phyloP scores from a whole-genome alignment of 441 rosid species.

The Syzygium syzygioides region DNA sequence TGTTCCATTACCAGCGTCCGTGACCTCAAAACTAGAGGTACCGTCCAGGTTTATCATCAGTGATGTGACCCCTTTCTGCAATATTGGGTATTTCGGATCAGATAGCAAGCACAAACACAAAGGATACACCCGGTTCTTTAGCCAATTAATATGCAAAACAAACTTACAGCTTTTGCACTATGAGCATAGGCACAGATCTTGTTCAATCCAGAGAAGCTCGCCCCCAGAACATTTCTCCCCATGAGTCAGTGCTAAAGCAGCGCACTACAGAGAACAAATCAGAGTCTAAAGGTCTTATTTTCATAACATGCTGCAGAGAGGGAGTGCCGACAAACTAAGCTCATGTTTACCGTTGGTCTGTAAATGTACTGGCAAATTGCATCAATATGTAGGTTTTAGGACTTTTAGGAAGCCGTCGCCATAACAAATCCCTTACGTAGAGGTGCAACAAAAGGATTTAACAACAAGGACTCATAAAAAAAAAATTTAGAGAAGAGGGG shows the following conservation, averaged over 20 bases:
- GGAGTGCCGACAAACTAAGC: neutral
- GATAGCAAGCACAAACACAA: neutral
- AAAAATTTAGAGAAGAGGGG: neutral
- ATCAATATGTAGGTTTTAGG: neutral
- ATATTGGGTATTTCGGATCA: conserved; percentile 10
- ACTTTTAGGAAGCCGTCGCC: neutral
- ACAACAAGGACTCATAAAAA: neutral
- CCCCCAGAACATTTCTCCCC: conserved; percentile 61
- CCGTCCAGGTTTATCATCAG: conserved; percentile 75
- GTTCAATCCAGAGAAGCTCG: conserved; percentile 58
- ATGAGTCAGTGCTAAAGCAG: conserved; percentile 76
- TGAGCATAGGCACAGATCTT: conserved; percentile 68
- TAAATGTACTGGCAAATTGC: neutral
- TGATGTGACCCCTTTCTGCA: conserved; percentile 67
- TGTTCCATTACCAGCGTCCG: conserved; percentile 3
- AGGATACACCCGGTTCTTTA: neutral
- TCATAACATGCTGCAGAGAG: neutral
- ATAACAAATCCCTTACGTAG: neutral
- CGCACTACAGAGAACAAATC: conserved; percentile 45
- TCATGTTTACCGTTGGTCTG: neutral
- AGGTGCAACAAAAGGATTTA: neutral
- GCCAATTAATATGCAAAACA: neutral
- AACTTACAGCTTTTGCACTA: conserved; percentile 71
- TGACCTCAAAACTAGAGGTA: conserved; percentile 37
- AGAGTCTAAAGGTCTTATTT: neutral